Percentiles rank a stretch among this genome's conserved stretches.
Conservation (phyloP, 2,329 filamentous ascomycete genomes). For the Ceratocystis cubensis region DNA sequence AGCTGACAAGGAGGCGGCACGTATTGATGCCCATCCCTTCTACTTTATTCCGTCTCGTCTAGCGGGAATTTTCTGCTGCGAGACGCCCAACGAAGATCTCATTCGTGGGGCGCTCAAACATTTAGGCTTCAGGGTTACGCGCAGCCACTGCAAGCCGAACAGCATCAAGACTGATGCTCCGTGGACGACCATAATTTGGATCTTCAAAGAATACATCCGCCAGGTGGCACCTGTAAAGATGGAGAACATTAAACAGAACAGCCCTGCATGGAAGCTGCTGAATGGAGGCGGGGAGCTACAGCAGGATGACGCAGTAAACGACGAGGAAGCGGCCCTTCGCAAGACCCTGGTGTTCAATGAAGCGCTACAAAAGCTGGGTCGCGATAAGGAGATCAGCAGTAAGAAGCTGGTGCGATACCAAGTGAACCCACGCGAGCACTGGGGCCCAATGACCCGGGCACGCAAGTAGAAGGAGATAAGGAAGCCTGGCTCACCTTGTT, state of each 20-base stretch:
- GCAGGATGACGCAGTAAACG: constrained; percentile 22
- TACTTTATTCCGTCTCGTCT: constrained; percentile 69
- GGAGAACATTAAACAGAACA: constrained; percentile 54
- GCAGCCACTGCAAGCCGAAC: constrained; percentile 79
- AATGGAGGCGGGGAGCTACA: constrained; percentile 23
- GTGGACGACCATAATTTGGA: constrained; percentile 79
- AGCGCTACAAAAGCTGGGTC: constrained; percentile 59
- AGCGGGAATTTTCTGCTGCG: constrained; percentile 63
- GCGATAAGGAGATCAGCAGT: constrained; percentile 41
- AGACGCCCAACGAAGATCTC: constrained; percentile 65
- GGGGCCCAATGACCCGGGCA: constrained; percentile 67
- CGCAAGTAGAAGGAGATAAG: constrained; percentile 27
- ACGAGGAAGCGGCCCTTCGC: constrained; percentile 34
- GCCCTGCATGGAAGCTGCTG: constrained; percentile 59
- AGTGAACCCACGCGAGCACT: constrained; percentile 78
- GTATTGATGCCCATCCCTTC: constrained; percentile 66
- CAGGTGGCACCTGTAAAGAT: constrained; percentile 69
- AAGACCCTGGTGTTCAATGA: constrained; percentile 65
- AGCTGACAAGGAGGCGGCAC: constrained; percentile 43
- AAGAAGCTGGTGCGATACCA: constrained; percentile 76
- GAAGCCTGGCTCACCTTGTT: constrained; percentile 24
- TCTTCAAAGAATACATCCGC: constrained; percentile 83
- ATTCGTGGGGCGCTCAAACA: constrained; percentile 69
- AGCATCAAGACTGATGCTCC: constrained; percentile 90
- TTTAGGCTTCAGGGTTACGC: constrained; percentile 68